phyloP scores from a whole-genome alignment of 164 flowering plant species.

The Macadamia tetraphylla region DNA sequence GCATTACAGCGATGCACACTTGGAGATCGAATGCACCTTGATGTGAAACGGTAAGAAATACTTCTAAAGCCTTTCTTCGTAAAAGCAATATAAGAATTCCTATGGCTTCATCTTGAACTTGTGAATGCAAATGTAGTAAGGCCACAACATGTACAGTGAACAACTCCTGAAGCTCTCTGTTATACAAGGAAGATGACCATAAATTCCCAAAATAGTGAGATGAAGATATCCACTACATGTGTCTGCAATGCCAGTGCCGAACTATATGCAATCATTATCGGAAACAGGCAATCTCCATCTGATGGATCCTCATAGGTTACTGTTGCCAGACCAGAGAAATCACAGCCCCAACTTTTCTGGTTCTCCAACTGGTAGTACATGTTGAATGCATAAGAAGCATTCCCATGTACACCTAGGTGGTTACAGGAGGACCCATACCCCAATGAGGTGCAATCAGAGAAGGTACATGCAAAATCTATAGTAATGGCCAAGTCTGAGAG shows the following conservation, averaged over 20 bases:
- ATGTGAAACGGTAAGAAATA: no score
- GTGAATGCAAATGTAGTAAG: no score
- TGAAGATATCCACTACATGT: conserved; percentile 8
- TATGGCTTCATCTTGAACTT: no score
- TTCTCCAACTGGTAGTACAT: conserved; percentile 62
- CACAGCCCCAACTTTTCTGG: conserved; percentile 50
- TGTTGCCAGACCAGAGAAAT: conserved; percentile 52
- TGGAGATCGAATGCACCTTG: no score
- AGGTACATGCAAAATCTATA: conserved; percentile 58
- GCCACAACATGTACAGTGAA: no score
- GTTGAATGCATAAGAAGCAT: conserved; percentile 83
- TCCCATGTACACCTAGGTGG: conserved; percentile 36
- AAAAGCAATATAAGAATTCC: no score
- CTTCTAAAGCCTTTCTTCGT: no score
- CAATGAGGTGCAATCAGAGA: conserved; percentile 71
- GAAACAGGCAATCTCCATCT: conserved; percentile 43
- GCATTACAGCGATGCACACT: no score
- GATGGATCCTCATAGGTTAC: conserved; percentile 56
- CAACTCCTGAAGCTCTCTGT: background rate
- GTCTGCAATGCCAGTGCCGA: conserved; percentile 15
- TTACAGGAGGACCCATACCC: conserved; percentile 72
- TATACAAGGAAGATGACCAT: background rate
- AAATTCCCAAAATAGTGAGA: background rate
- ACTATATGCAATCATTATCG: conserved; percentile 52
- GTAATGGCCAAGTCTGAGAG: conserved; percentile 28